Base-by-base conservation (phyloP, 2,329 filamentous ascomycete genomes). In the Parastagonospora nodorum region DNA sequence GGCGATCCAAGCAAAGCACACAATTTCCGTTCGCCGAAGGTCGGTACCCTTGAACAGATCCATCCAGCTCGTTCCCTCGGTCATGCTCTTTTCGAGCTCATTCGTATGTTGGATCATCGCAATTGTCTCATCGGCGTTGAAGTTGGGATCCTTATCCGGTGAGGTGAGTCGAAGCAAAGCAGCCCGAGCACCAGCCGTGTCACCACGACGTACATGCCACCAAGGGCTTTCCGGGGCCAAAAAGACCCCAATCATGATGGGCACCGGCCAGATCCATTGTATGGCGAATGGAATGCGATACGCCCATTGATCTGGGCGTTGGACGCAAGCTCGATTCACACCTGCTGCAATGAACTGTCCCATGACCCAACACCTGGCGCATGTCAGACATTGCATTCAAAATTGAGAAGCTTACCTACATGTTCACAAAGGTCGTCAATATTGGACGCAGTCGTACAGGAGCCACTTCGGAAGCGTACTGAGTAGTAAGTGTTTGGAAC, bases 51-150 rank as follows among this genome's bases (percentile, higher is more conserved):
- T 87, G 81, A 95, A 94, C 74, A 90, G 93, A 69, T 96, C 90
- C 59, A 81, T 74, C 73, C 92, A 96, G 39, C 81, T 85, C 8
- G 88, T 84, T 24, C 90, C 90, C 11, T 78, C 77, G 28, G 52
- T 50, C 48, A 90, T 87, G 69, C 82, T 77, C 67, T 89, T 82
- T 70, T 96, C 91, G n/a, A 95, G 77, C 1, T 88, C 87, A 1
- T 88, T 92, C 1, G 91, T 96, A 67, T 94, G 89, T 3, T 90
- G 84, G 85, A 96, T 96, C 89, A 95, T 93, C 58, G 89, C 86
- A 53, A 96, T 82, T 0, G 89, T 94, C 8, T 68, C 63, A 40
- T 68, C 66, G 8, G 60, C 55, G 19, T 69, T 64, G 51, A 66
- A 66, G 24, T 86, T 82, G 0, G 84, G 85, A 53, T 90, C 84